A percentile compares a stretch with the other conserved stretches of the same genome.
phyloP scores from a whole-genome alignment of 768 basidiomycete species.

The Lentinula sp. region DNA sequence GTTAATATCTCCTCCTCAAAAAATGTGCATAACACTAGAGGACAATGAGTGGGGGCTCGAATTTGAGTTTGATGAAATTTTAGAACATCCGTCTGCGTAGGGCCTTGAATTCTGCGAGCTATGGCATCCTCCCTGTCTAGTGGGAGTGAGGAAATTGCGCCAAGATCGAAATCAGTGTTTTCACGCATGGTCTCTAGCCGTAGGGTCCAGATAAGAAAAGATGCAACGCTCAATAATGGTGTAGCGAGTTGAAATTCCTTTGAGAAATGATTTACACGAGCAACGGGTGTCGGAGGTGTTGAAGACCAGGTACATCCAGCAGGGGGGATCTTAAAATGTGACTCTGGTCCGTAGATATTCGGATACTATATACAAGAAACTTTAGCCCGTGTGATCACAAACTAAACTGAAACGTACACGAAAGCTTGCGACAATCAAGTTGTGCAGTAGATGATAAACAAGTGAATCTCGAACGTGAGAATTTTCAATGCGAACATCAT shows the following conservation, averaged over 20 bases:
- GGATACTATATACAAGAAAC: conserved; percentile 26
- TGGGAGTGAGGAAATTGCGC: conserved; percentile 19
- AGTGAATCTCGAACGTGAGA: conserved; percentile 16
- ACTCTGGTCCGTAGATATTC: conserved; percentile 36
- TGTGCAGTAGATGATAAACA: conserved; percentile 26
- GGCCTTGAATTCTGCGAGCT: conserved; percentile 19
- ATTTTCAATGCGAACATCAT: conserved; percentile 24
- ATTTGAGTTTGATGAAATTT: conserved; percentile 35
- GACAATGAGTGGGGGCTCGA: conserved; percentile 16
- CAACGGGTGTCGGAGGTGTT: conserved; percentile 23
- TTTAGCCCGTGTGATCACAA: background rate
- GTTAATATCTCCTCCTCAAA: conserved; percentile 8
- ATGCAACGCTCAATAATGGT: conserved; percentile 35
- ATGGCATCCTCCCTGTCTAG: conserved; percentile 28
- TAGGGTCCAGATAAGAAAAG: conserved; percentile 28
- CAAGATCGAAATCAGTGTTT: conserved; percentile 15
- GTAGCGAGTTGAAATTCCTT: conserved; percentile 32
- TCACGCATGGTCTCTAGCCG: conserved; percentile 32
- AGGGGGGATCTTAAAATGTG: conserved; percentile 36
- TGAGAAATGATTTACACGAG: conserved; percentile 33
- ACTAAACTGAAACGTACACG: conserved; percentile 20
- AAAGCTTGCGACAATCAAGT: conserved; percentile 35
- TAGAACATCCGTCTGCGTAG: conserved; percentile 33
- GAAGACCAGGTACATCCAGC: conserved; percentile 20
- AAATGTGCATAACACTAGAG: background rate